phyloP scores from a whole-genome alignment of 2,329 filamentous ascomycete species.

The Hymenoscyphus fructigenus region DNA sequence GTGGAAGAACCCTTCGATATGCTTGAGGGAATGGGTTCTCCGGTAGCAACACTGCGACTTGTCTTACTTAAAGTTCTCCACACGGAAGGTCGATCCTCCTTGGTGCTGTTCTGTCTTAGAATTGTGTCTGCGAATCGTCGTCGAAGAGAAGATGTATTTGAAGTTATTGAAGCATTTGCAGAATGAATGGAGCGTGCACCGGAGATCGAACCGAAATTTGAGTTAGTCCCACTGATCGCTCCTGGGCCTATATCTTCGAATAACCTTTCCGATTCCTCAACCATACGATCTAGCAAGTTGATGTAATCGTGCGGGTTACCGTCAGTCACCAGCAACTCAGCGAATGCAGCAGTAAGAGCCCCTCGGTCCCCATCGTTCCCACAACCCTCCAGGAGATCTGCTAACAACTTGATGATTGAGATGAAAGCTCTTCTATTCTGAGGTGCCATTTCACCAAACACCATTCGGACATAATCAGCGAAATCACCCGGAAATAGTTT shows the following conservation, averaged over 20 bases:
- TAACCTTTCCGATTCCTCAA: conserved; percentile 86
- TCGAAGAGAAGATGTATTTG: conserved; percentile 82
- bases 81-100: conserved; percentile 69
- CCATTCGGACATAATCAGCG: conserved; percentile 64
- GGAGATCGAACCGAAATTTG: conserved; percentile 30
- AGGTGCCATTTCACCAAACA: conserved; percentile 66
- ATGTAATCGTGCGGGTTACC: conserved; percentile 80
- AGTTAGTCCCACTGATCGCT: conserved; percentile 27
- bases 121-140: conserved; percentile 79
- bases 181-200: conserved; percentile 31
- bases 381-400: conserved; percentile 84
- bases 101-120: conserved; percentile 76
- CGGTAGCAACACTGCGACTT: conserved; percentile 57
- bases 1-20: conserved; percentile 66
- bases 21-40: conserved; percentile 53
- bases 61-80: conserved; percentile 89
- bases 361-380: conserved; percentile 89
- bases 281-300: conserved; percentile 81
- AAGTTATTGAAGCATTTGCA: conserved; percentile 69
- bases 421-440: conserved; percentile 77
- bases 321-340: conserved; percentile 78
- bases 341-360: conserved; percentile 82
- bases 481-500: conserved; percentile 72
- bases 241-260: conserved; percentile 63
- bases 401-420: conserved; percentile 79